These are phyloP conservation scores for Umbilicus rupestris DNA, from an alignment of 164 flowering plant species.

Conservation along the genomic window DNA sequence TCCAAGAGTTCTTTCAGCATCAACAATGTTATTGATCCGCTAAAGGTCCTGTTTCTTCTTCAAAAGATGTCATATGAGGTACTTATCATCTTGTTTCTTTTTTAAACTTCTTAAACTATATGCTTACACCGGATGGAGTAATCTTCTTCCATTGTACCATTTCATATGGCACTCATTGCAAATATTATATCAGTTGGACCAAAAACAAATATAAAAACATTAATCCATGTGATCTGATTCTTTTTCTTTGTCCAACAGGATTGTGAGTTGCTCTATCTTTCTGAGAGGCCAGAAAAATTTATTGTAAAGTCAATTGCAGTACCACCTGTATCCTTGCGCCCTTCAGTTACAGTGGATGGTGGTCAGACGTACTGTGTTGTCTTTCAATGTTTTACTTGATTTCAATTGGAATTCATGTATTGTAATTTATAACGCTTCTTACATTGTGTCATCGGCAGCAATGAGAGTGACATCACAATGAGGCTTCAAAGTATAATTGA, in stretches of 20 bases:
- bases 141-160: not conserved
- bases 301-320: constrained; percentile 61
- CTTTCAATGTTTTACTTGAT: not conserved
- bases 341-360: constrained; percentile 62
- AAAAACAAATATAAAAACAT: too few relatives aligned
- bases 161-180: not conserved
- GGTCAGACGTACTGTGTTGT: constrained; percentile 39
- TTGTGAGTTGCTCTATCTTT: constrained; percentile 72
- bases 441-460: constrained; percentile 42
- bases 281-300: constrained; percentile 82
- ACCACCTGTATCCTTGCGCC: constrained; percentile 83
- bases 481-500: constrained; percentile 46
- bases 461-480: constrained; percentile 75
- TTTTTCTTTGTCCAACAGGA: constrained; percentile 39
- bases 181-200: not conserved
- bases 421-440: not conserved
- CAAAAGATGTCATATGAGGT: constrained; percentile 78
- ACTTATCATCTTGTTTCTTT: constrained; percentile 1
- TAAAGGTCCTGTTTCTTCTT: constrained; percentile 48
- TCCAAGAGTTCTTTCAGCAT: constrained; percentile 25
- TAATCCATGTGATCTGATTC: too few relatives aligned
- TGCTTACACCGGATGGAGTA: not conserved
- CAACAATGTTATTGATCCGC: constrained; percentile 42
- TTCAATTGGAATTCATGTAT: not conserved
- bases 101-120: not conserved